A percentile compares a stretch with the other conserved stretches of the same genome.
These are phyloP conservation scores for Pythium aphanidermatum DNA, from an alignment of 352 stramenopile genomes.

Conservation along the genomic window DNA sequence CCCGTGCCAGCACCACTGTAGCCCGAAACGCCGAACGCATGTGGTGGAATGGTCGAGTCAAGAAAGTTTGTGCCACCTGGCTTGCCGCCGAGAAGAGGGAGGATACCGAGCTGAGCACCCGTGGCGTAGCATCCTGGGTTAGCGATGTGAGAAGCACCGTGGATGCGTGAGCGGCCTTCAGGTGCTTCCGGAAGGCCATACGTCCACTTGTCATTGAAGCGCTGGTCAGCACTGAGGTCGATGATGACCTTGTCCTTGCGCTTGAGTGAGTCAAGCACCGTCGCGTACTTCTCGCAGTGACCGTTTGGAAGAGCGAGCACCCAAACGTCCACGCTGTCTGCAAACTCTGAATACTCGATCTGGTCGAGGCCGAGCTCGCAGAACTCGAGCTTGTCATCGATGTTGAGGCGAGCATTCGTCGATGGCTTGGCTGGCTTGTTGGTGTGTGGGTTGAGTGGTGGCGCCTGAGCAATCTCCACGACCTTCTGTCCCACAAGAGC, in stretches of 20 bases:
- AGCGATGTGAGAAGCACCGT: slow-evolving; percentile 70
- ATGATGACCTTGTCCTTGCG: slow-evolving; percentile 78
- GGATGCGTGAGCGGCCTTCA: slow-evolving; percentile 43
- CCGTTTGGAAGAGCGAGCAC: slow-evolving; percentile 85
- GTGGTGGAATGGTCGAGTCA: slow-evolving; percentile 55
- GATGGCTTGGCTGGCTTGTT: slow-evolving; percentile 54
- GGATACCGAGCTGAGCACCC: slow-evolving; percentile 64
- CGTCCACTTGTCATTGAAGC: slow-evolving; percentile 80
- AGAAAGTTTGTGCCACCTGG: slow-evolving; percentile 34
- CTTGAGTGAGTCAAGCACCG: slow-evolving; percentile 58
- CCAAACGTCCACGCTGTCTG: slow-evolving; percentile 82
- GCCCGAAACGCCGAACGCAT: slow-evolving; percentile 85
- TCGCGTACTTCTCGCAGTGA: slow-evolving; percentile 76
- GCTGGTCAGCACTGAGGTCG: slow-evolving; percentile 85
- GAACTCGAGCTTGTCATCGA: slow-evolving; percentile 73
- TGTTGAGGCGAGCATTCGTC: slow-evolving; percentile 33
- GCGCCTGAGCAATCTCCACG: slow-evolving; percentile 56
- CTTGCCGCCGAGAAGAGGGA: slow-evolving; percentile 74
- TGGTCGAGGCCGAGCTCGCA: slow-evolving; percentile 74
- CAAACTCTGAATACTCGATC: slow-evolving; percentile 59
- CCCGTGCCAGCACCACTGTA: slow-evolving; percentile 85
- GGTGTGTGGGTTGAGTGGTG: slow-evolving; percentile 81
- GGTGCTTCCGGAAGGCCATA: slow-evolving; percentile 84
- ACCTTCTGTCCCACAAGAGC: slow-evolving; percentile 76
- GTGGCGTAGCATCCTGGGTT: slow-evolving; percentile 89